Base-by-base conservation (phyloP, 768 basidiomycete genomes). In the Lyophyllum atratum region DNA sequence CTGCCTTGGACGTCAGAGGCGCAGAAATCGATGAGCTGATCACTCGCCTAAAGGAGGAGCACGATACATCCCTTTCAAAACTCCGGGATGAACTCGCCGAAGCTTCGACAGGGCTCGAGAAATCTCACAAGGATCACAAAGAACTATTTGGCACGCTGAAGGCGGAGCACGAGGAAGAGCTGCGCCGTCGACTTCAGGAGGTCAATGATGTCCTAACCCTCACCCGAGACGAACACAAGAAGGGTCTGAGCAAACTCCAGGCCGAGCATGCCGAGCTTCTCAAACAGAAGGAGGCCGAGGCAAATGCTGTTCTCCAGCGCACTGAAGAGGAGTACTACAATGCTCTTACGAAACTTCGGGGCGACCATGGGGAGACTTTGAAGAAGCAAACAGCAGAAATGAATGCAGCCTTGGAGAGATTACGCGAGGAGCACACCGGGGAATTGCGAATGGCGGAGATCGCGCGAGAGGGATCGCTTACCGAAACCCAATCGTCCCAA, bases 281-380 rank as follows among this genome's bases (percentile, higher is more conserved):
- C 57, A 87, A 85, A 70, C 76, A 79, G 68, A 85, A 84, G 68
- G 86, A 87, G 42, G 85, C 84, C 11, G 78, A 83, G 58, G 72
- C 82, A 25, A 78, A 84, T 6, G 74, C 79, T 12, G 74, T 78
- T 39, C 79, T 91, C 14, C 84, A 85, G 58, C 81, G 79, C 50
- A 91, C 88, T 6, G 89, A 90, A 65, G 90, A 88, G 64, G 87
- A 92, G 66, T 92, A 92, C 64, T 91, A 92, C 68, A 86, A 92
- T 56, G 85, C 85, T 21, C 75, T 94, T 40, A 89, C 85, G 14
- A 90, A 89, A 63, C 81, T 93, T 47, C 88, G 91, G 42, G 76
- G 68, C 14, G 87, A 91, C 66, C 91, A 94, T 62, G 78, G 82
- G 3, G 82, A 85, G 59, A 78, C 83, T 24, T 74, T 93, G 56